phyloP scores from a whole-genome alignment of 148 eudicot species.

The Rhododendron vialii region DNA sequence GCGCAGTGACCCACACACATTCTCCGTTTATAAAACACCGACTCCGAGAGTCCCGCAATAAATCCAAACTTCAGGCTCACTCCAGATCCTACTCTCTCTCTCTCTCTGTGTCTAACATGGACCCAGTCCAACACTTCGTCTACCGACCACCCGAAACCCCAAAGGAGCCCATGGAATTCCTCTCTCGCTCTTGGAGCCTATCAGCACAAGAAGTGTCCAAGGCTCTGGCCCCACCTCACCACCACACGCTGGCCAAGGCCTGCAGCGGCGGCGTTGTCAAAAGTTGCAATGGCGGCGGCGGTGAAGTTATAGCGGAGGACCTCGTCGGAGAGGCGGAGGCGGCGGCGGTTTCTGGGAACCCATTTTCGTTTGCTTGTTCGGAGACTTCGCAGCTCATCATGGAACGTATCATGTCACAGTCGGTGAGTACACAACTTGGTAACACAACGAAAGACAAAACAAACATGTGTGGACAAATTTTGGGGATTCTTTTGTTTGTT shows the following conservation, averaged over 20 bases:
- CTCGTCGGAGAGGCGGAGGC: conserved; percentile 35
- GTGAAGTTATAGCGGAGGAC: conserved; percentile 42
- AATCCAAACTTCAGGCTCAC: conserved; percentile 12
- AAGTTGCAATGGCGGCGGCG: neutral
- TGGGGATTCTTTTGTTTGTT: neutral
- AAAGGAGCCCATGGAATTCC: conserved; percentile 82
- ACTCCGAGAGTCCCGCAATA: neutral
- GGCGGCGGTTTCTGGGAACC: conserved; percentile 41
- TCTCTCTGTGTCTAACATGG: conserved; percentile 4
- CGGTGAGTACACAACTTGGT: conserved; percentile 39
- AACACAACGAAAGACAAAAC: no score
- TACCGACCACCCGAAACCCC: conserved; percentile 83
- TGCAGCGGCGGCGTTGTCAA: conserved; percentile 9
- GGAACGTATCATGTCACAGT: conserved; percentile 90
- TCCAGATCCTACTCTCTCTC: neutral
- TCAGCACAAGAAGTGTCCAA: conserved; percentile 74
- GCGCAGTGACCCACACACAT: neutral
- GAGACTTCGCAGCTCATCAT: conserved; percentile 88
- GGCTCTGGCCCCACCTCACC: conserved; percentile 41
- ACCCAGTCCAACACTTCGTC: conserved; percentile 17
- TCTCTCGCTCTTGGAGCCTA: conserved; percentile 88
- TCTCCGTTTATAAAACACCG: neutral
- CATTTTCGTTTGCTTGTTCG: conserved; percentile 75
- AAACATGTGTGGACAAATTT: neutral
- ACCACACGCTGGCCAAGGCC: conserved; percentile 23